Evolutionary conservation across 257 asterid species (phyloP).

Genomic region (Avicennia marina): DNA sequence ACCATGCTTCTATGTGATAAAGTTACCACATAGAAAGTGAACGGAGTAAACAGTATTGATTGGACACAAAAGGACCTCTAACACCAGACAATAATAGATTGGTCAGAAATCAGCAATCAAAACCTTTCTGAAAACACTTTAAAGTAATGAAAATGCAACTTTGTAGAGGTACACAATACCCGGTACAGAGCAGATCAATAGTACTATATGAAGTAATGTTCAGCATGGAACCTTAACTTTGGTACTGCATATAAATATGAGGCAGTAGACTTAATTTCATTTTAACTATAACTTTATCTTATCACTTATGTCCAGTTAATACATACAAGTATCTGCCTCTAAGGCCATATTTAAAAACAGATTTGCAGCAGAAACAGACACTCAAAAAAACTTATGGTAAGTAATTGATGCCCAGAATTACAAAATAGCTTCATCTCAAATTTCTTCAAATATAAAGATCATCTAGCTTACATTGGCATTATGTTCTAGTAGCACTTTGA

Average conservation of each 20-base stretch:
- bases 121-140: neutral
- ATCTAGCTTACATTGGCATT: constrained; percentile 63
- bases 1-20: no score
- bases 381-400: neutral
- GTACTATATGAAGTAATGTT: neutral
- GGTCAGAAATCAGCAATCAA: neutral
- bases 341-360: neutral
- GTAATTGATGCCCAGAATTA: neutral
- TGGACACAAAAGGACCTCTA: no score
- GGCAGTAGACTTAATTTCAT: no score
- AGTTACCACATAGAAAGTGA: no score
- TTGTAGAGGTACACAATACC: neutral
- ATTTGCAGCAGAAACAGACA: constrained; percentile 7
- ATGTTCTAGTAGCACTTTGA: constrained; percentile 70
- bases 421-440: constrained; percentile 2
- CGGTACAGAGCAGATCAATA: neutral
- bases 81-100: no score
- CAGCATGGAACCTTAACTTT: neutral
- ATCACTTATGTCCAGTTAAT: no score
- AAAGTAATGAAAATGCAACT: neutral
- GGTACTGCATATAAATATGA: neutral
- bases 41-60: no score
- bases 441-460: constrained; percentile 3
- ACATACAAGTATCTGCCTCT: neutral
- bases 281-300: no score